Evolutionary conservation across 2,329 filamentous ascomycete species (phyloP), one percentile per base, ranked within the genome.

Genomic region (Aspergillus costaricaensis): DNA sequence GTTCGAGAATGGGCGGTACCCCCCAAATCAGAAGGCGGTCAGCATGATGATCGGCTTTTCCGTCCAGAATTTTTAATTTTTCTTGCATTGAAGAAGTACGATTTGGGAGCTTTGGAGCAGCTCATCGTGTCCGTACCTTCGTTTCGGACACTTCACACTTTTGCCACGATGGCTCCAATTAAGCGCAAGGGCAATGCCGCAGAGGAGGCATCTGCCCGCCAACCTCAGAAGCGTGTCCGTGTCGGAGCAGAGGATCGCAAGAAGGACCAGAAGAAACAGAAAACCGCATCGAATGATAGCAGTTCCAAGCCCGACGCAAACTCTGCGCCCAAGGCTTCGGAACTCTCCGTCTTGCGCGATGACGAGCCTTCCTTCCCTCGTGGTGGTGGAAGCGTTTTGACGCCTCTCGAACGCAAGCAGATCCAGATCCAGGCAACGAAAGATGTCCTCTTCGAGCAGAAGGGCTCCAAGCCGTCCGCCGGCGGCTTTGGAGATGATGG

Each of bases 381-480:
- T 83, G 95, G 95, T 58, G 96, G 95, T 47, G 94, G 88, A 56
- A 96, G 91, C 72, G 84, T 96, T 55, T 81, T 99, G 73, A 97
- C 95, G 2, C 93, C 95, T 19, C 82, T 99, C 55, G 95, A 99
- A 76, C 91, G 96, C 74, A 97, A 96, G 80, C 92, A 98, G 77
- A 98, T 99, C 64, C 90, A 95, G 70, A 89, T 96, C 60, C 90
- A 98, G 77, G 95, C 95, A 49, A 95, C 91, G 72, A 88, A 90
- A 69, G 95, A 99, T 81, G 95, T 93, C 43, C 81, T 96, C 41
- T 95, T 94, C 73, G 95, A 98, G 77, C 89, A 96, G 69, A 85
- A 89, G 67, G 86, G 85, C 51, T 79, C 81, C 54, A 82, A 83
- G 59, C 77, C 79, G 47, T 72, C 77, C 27, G 81, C 84, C 62